Evolutionary conservation across 1,284 basidiomycete genomes (phyloP).

Genomic region (Papiliotrema laurentii): DNA sequence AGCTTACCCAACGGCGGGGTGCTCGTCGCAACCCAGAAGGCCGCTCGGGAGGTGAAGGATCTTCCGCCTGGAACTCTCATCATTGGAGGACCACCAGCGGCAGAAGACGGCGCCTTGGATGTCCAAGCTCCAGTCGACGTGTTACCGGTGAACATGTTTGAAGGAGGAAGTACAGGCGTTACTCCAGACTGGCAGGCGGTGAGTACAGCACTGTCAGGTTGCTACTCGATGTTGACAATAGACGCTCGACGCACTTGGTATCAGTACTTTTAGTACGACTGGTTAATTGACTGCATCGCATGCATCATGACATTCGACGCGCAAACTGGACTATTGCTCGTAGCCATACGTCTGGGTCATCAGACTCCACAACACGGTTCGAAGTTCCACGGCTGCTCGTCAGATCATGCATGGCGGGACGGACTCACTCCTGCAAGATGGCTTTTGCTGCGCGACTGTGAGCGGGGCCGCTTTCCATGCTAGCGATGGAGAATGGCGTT

Average conservation of each 20-base stretch:
- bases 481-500: background rate
- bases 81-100: constrained; percentile 15
- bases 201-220: background rate
- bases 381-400: background rate
- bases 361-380: background rate
- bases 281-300: background rate
- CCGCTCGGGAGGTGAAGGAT: constrained; percentile 28
- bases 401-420: background rate
- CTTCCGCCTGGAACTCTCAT: constrained; percentile 28
- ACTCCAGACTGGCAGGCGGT: background rate
- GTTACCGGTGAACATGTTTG: background rate
- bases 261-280: background rate
- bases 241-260: background rate
- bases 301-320: background rate
- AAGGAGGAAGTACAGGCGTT: background rate
- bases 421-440: background rate
- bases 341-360: background rate
- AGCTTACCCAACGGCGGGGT: constrained; percentile 21
- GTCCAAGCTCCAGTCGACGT: background rate
- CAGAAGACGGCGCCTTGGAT: background rate
- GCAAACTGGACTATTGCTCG: background rate
- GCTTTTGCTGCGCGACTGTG: background rate
- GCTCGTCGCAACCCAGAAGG: constrained; percentile 24
- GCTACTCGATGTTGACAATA: background rate
- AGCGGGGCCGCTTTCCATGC: background rate